Evolutionary conservation across 2,329 filamentous ascomycete genomes (phyloP).

Genomic region (Zymoseptoria tritici): DNA sequence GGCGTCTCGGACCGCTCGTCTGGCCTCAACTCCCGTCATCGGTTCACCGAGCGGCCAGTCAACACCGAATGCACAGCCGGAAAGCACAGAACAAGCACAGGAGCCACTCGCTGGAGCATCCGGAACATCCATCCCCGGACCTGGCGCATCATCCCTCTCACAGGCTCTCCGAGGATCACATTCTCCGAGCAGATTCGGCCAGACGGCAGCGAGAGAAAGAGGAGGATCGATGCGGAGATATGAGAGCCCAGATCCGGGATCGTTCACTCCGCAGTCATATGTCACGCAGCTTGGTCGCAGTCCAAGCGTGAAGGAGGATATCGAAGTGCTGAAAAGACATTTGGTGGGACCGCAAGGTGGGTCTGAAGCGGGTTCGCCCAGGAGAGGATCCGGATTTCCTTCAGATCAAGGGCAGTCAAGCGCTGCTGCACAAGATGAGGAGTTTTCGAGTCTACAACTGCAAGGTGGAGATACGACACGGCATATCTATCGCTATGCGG

Average conservation of each 20-base stretch:
- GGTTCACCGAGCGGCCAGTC: slow-evolving; percentile 18
- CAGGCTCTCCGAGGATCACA: slow-evolving; percentile 73
- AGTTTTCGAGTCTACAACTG: slow-evolving; percentile 86
- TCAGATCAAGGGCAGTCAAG: slow-evolving; percentile 23
- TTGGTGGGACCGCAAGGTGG: slow-evolving; percentile 61
- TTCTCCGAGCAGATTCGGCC: slow-evolving; percentile 61
- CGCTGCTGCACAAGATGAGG: slow-evolving; percentile 53
- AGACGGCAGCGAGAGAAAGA: slow-evolving; percentile 41
- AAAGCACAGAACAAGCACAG: slow-evolving; percentile 45
- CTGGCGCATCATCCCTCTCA: slow-evolving; percentile 79
- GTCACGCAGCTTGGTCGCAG: slow-evolving; percentile 37
- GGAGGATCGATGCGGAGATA: slow-evolving; percentile 41
- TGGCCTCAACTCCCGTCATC: slow-evolving; percentile 22
- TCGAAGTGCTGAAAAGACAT: slow-evolving; percentile 85
- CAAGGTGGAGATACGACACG: slow-evolving; percentile 93
- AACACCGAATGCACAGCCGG: slow-evolving; percentile 10
- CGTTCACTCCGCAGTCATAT: slow-evolving; percentile 63
- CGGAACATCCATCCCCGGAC: slow-evolving; percentile 58
- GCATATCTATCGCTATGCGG: slow-evolving; percentile 93
- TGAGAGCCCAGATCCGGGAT: slow-evolving; percentile 56
- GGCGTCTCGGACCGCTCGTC: slow-evolving; percentile 34
- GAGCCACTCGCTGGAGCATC: slow-evolving; percentile 56
- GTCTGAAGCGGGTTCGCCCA: slow-evolving; percentile 27
- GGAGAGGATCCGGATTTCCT: slow-evolving; percentile 17
- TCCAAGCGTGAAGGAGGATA: slow-evolving; percentile 68